phyloP scores from a whole-genome alignment of 371 early-diverging fungal species.

The Lichtheimia hyalospora region DNA sequence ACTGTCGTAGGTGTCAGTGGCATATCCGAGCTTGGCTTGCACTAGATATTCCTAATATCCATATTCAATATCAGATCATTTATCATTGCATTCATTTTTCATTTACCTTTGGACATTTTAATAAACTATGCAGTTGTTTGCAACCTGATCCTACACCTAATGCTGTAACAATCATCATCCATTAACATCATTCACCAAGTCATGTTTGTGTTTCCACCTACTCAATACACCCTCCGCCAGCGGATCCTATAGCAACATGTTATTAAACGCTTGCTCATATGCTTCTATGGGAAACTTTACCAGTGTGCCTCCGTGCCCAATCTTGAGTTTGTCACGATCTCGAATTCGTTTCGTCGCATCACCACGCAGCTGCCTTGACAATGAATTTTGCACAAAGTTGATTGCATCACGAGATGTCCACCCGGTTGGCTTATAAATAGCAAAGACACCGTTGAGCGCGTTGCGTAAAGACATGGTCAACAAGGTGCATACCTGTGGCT shows the following conservation, averaged over 20 bases:
- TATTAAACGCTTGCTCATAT: background rate
- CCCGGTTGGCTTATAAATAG: constrained; percentile 47
- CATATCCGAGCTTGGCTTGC: constrained; percentile 38
- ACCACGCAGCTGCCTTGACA: constrained; percentile 20
- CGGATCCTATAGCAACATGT: constrained; percentile 35
- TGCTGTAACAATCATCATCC: constrained; percentile 15
- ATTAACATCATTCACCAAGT: background rate
- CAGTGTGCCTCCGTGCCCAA: constrained; percentile 58
- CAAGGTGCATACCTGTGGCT: background rate
- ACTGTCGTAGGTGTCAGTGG: constrained; percentile 51
- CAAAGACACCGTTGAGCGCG: constrained; percentile 40
- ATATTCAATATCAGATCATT: background rate
- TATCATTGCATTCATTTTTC: background rate
- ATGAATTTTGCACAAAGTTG: constrained; percentile 23
- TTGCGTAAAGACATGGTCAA: constrained; percentile 12
- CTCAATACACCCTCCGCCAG: constrained; percentile 54
- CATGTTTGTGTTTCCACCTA: constrained; percentile 5
- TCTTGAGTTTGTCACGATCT: constrained; percentile 31
- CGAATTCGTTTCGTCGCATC: constrained; percentile 3
- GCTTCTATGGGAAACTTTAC: constrained; percentile 13
- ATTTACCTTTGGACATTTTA: constrained; percentile 35
- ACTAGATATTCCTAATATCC: constrained; percentile 39
- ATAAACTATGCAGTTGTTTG: constrained; percentile 34
- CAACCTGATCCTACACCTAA: constrained; percentile 50
- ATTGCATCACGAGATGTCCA: constrained; percentile 45